A percentile compares a stretch with the other conserved stretches of the same genome.
phyloP scores from a whole-genome alignment of 106 monocot species.

The Dendrobium catenatum region DNA sequence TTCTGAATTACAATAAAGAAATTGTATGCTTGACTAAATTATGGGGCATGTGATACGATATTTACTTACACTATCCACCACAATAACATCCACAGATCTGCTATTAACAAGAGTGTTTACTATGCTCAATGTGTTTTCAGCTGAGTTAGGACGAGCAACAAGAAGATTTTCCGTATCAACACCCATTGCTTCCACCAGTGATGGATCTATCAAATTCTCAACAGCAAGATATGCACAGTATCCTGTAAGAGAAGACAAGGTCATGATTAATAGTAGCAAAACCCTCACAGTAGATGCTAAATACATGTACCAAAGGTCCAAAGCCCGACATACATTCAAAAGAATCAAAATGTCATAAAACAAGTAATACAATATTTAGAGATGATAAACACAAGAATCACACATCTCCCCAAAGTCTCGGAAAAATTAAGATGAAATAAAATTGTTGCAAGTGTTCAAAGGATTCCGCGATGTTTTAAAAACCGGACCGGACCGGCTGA shows the following conservation, averaged over 20 bases:
- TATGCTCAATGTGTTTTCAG: conserved; percentile 76
- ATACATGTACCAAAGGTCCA: background rate
- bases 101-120: conserved; percentile 64
- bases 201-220: conserved; percentile 73
- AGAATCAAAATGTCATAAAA: background rate
- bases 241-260: conserved; percentile 40
- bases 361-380: background rate
- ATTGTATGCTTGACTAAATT: background rate
- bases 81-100: conserved; percentile 79
- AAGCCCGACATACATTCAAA: background rate
- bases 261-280: background rate
- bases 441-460: background rate
- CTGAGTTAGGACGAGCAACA: conserved; percentile 54
- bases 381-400: background rate
- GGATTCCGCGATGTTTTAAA: no score
- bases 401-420: background rate
- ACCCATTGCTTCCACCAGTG: conserved; percentile 61
- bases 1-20: background rate
- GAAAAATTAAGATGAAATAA: background rate
- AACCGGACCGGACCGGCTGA: no score
- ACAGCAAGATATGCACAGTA: conserved; percentile 81
- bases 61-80: conserved; percentile 82
- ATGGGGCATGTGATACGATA: background rate
- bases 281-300: background rate
- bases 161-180: conserved; percentile 66